Conservation (phyloP, 2,329 filamentous ascomycete genomes). For the Fusarium sp. region DNA sequence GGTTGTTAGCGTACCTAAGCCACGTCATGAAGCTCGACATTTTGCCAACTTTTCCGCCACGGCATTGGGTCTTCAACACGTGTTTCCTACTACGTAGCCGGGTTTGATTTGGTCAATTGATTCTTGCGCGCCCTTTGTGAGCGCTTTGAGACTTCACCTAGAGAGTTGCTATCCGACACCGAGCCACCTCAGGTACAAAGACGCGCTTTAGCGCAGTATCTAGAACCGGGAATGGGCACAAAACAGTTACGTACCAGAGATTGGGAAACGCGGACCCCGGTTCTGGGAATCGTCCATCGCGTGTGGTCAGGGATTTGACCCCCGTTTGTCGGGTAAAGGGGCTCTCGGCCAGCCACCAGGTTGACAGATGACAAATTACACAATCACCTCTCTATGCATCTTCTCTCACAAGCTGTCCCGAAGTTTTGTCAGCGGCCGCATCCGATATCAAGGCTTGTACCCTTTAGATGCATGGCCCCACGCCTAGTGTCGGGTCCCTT, state of each 20-base stretch:
- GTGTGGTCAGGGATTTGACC: constrained; percentile 35
- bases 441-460: constrained; percentile 1
- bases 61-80: no score
- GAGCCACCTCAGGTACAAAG: constrained; percentile 1
- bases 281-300: constrained; percentile 34
- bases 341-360: constrained; percentile 23
- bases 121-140: background rate
- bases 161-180: background rate
- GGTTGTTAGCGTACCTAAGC: constrained; percentile 1
- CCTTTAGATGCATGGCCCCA: constrained; percentile 27
- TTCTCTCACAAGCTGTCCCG: background rate
- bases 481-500: constrained; percentile 29
- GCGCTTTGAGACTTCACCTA: constrained; percentile 3
- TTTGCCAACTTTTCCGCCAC: background rate
- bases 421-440: constrained; percentile 20
- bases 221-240: no score
- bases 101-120: background rate
- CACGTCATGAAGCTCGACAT: constrained; percentile 20
- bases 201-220: constrained; percentile 9
- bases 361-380: background rate
- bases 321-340: constrained; percentile 14
- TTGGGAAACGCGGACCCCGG: constrained; percentile 29
- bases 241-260: constrained; percentile 5
- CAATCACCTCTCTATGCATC: background rate
- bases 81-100: background rate